phyloP scores from a whole-genome alignment of 2,329 filamentous ascomycete genomes.

The Aspergillus thermomutatus region DNA sequence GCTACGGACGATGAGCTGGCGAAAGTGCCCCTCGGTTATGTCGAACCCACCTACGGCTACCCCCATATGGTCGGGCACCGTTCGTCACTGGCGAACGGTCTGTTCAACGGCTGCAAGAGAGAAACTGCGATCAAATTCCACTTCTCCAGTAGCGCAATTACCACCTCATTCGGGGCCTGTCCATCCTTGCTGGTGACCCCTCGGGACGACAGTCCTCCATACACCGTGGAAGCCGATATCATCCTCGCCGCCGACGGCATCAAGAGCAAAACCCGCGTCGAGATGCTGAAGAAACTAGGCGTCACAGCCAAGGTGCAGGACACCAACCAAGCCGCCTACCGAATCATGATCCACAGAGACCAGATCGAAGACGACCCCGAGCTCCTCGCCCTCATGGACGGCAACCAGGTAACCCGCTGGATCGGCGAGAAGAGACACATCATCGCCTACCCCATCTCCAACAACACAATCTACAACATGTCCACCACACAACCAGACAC shows the following conservation, averaged over 20 bases:
- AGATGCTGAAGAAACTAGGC: slow-evolving; percentile 39
- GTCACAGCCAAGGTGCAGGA: slow-evolving; percentile 44
- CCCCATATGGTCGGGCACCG: slow-evolving; percentile 80
- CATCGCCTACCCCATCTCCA: slow-evolving; percentile 63
- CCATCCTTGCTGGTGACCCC: slow-evolving; percentile 60
- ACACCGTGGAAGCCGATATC: slow-evolving; percentile 49
- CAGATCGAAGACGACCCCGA: slow-evolving; percentile 49
- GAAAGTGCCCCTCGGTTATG: slow-evolving; percentile 66
- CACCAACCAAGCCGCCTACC: slow-evolving; percentile 54
- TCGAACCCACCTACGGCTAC: slow-evolving; percentile 66
- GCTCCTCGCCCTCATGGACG: slow-evolving; percentile 54
- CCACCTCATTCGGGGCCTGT: slow-evolving; percentile 58
- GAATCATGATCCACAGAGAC: slow-evolving; percentile 51
- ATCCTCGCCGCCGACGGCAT: slow-evolving; percentile 55
- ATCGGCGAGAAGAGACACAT: slow-evolving; percentile 65
- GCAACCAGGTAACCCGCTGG: slow-evolving; percentile 60
- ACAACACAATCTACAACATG: slow-evolving; percentile 64
- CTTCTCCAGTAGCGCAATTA: slow-evolving; percentile 57
- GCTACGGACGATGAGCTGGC: slow-evolving; percentile 66
- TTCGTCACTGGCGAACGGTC: slow-evolving; percentile 63
- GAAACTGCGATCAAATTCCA: slow-evolving; percentile 66
- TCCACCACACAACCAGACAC: slow-evolving; percentile 60
- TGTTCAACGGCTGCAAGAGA: slow-evolving; percentile 66
- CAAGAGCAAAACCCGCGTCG: slow-evolving; percentile 46
- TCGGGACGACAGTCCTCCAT: slow-evolving; percentile 48